Conservation (phyloP, 2,329 filamentous ascomycete species). For the Drechslerella coelobrocha region DNA sequence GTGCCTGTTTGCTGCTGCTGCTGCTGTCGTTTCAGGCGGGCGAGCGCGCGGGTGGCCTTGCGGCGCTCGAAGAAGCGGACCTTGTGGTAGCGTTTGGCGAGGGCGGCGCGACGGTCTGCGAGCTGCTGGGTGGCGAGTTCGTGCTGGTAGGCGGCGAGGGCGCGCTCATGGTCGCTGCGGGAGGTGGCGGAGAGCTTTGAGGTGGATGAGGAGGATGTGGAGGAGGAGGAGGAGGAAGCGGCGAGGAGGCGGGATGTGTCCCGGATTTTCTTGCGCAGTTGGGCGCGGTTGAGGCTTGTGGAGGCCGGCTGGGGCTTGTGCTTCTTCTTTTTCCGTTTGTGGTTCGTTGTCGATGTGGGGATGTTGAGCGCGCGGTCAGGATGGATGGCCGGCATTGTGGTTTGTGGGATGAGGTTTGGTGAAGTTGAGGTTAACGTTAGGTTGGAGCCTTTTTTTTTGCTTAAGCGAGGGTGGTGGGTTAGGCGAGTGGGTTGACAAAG, state of each 20-base stretch:
- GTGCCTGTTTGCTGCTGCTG: too few species aligned
- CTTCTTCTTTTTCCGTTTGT: constrained; percentile 30
- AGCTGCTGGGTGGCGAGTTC: constrained; percentile 68
- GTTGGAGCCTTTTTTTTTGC: constrained; percentile 6
- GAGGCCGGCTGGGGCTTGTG: constrained; percentile 44
- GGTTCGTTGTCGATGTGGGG: constrained; percentile 17
- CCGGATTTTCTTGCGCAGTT: constrained; percentile 73
- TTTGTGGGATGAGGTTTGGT: constrained; percentile 2
- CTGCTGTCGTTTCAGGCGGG: constrained; percentile 24
- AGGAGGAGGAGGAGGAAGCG: constrained; percentile 60
- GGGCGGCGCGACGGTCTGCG: constrained; percentile 69
- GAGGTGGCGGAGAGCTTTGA: constrained; percentile 71
- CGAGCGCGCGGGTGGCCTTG: constrained; percentile 38
- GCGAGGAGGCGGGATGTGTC: constrained; percentile 72
- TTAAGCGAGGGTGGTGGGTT: constrained; percentile 4
- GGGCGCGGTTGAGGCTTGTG: constrained; percentile 62
- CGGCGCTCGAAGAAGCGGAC: constrained; percentile 73
- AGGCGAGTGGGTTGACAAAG: background rate
- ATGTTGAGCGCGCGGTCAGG: constrained; percentile 37
- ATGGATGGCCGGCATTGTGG: constrained; percentile 31
- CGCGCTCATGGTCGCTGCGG: constrained; percentile 73
- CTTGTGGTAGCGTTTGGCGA: constrained; percentile 83
- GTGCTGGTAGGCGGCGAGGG: constrained; percentile 70
- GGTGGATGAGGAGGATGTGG: background rate
- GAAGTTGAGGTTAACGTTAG: constrained; percentile 5